Percentiles rank a stretch among this genome's conserved stretches.
phyloP scores from a whole-genome alignment of 2,329 filamentous ascomycete species.

The Aspergillus latus region DNA sequence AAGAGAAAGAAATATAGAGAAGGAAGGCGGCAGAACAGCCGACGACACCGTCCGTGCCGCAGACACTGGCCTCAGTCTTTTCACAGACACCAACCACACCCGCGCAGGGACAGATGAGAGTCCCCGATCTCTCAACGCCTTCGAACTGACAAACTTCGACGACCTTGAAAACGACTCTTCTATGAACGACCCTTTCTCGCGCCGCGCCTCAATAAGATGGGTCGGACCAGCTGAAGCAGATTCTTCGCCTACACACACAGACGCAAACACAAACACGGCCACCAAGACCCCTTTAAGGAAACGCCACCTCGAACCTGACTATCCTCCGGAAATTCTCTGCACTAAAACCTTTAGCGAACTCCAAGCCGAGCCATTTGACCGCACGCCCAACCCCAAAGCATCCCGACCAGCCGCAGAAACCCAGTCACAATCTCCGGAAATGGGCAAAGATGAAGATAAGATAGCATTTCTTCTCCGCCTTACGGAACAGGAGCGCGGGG shows the following conservation, averaged over 20 bases:
- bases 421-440: slow-evolving; percentile 22
- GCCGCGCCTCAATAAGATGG: slow-evolving; percentile 29
- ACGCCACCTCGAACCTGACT: slow-evolving; percentile 46
- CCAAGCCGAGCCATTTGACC: slow-evolving; percentile 52
- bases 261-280: not conserved
- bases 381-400: slow-evolving; percentile 32
- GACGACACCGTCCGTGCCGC: slow-evolving; percentile 19
- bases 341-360: slow-evolving; percentile 51
- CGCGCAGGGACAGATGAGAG: slow-evolving; percentile 25
- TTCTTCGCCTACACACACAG: slow-evolving; percentile 16
- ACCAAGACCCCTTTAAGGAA: slow-evolving; percentile 23
- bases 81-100: slow-evolving; percentile 22
- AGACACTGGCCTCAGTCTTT: slow-evolving; percentile 26
- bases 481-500: slow-evolving; percentile 42
- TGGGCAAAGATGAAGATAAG: slow-evolving; percentile 27
- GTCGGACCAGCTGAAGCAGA: slow-evolving; percentile 19
- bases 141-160: slow-evolving; percentile 36
- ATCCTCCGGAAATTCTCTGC: slow-evolving; percentile 46
- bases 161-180: slow-evolving; percentile 31
- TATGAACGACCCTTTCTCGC: slow-evolving; percentile 34
- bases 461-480: slow-evolving; percentile 39
- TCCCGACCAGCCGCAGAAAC: slow-evolving; percentile 2
- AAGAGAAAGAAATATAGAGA: not conserved
- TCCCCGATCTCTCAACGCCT: slow-evolving; percentile 29
- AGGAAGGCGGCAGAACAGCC: slow-evolving; percentile 15